These are phyloP conservation scores for Fusarium siculi DNA, from an alignment of 2,329 filamentous ascomycete genomes.

Conservation along the genomic window DNA sequence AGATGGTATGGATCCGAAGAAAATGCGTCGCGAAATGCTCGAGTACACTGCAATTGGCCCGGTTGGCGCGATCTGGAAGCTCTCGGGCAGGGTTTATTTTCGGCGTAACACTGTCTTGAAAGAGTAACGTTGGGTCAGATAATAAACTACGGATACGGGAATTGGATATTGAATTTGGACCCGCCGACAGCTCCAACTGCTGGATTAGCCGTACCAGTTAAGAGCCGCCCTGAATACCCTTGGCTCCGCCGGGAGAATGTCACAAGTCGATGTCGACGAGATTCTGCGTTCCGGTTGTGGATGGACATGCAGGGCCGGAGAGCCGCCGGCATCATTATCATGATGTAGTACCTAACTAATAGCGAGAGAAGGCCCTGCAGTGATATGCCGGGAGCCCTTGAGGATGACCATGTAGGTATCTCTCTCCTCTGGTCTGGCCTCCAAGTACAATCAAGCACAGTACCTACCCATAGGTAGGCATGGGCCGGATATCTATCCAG, in stretches of 20 bases:
- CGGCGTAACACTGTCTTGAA: conserved; percentile 20
- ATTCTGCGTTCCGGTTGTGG: conserved; percentile 12
- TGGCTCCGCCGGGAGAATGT: conserved; percentile 39
- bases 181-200: conserved; percentile 33
- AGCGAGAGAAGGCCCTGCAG: conserved; percentile 8
- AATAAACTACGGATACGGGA: conserved; percentile 26
- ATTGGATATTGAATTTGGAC: conserved; percentile 35
- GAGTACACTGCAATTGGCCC: conserved; percentile 37
- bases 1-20: conserved; percentile 19
- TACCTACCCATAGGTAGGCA: background rate
- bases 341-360: background rate
- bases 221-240: conserved; percentile 33
- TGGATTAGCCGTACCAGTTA: conserved; percentile 45
- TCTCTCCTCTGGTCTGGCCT: background rate
- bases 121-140: conserved; percentile 13
- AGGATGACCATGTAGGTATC: conserved; percentile 11
- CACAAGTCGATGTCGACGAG: conserved; percentile 7
- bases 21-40: conserved; percentile 19
- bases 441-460: background rate
- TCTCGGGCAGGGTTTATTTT: conserved; percentile 5
- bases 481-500: conserved; percentile 30
- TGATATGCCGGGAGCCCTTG: conserved; percentile 24
- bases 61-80: conserved; percentile 34
- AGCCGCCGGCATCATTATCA: conserved; percentile 28
- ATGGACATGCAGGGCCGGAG: conserved; percentile 33